Conservation (phyloP, 2,329 filamentous ascomycete species). For the Diaporthe helianthi region DNA sequence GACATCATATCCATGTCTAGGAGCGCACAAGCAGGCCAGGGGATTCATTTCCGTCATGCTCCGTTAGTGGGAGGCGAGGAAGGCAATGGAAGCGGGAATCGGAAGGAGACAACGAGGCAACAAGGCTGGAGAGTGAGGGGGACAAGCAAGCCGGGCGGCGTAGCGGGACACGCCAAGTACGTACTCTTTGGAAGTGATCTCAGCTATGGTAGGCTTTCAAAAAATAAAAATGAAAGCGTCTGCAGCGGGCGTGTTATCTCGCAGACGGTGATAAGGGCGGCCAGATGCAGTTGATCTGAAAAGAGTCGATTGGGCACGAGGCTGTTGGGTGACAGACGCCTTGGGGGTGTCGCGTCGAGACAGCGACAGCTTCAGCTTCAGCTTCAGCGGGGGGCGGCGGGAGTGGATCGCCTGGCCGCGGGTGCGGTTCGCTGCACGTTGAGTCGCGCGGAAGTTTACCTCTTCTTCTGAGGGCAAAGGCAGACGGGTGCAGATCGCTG, state of each 20-base stretch:
- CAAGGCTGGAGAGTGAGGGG: constrained; percentile 10
- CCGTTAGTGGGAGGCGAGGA: not conserved
- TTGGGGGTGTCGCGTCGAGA: constrained; percentile 33
- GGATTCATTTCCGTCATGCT: too few relatives aligned
- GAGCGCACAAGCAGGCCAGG: not conserved
- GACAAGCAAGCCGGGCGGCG: constrained; percentile 4
- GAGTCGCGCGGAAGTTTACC: constrained; percentile 27
- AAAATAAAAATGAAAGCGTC: constrained; percentile 35
- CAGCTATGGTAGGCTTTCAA: constrained; percentile 34
- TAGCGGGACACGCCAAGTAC: constrained; percentile 6
- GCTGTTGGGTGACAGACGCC: constrained; percentile 20
- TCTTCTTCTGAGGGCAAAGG: constrained; percentile 10
- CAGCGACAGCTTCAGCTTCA: constrained; percentile 34
- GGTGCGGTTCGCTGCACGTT: constrained; percentile 19
- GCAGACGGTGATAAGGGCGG: constrained; percentile 8
- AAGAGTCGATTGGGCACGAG: not conserved
- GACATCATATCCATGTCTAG: not conserved
- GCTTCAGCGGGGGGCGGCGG: constrained; percentile 29
- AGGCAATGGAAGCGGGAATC: constrained; percentile 14
- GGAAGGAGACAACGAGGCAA: constrained; percentile 15
- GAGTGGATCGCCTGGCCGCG: constrained; percentile 33
- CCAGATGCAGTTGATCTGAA: constrained; percentile 8
- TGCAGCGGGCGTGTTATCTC: constrained; percentile 28
- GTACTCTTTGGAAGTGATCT: constrained; percentile 37
- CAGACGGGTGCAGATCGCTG: constrained; percentile 21